Evolutionary conservation across 345 rosid genomes (phyloP).

Genomic region (Salix dunnii): DNA sequence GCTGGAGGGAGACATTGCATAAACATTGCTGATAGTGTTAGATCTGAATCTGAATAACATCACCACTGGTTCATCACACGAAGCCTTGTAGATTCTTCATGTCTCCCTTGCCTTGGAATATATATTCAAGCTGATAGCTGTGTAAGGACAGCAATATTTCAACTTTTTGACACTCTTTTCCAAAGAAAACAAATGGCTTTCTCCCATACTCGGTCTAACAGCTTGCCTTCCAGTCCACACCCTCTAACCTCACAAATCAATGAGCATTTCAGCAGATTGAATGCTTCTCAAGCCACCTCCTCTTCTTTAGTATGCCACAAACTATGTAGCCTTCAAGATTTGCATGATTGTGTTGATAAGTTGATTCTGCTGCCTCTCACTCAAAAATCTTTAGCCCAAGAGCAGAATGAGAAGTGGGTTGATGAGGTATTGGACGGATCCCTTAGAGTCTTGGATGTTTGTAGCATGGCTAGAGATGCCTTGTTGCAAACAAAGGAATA

Average conservation of each 20-base stretch:
- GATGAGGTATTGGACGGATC: slow-evolving; percentile 16
- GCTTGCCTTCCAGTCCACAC: slow-evolving; percentile 42
- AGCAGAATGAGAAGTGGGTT: background rate
- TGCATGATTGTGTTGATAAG: slow-evolving; percentile 13
- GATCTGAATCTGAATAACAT: background rate
- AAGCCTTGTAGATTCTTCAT: background rate
- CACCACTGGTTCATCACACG: background rate
- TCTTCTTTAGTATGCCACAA: slow-evolving; percentile 22
- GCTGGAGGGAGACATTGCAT: slow-evolving; percentile 8
- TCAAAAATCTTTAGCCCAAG: background rate
- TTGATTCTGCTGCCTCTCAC: slow-evolving; percentile 13
- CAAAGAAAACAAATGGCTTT: slow-evolving; percentile 31
- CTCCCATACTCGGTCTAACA: slow-evolving; percentile 46
- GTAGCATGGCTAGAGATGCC: slow-evolving; percentile 12
- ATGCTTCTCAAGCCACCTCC: slow-evolving; percentile 21
- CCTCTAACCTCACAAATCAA: slow-evolving; percentile 33
- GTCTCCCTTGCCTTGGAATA: background rate
- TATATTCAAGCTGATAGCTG: background rate
- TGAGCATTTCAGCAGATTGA: slow-evolving; percentile 33
- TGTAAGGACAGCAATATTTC: background rate
- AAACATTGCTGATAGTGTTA: slow-evolving; percentile 1
- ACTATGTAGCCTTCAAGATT: slow-evolving; percentile 4
- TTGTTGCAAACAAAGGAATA: slow-evolving; percentile 8
- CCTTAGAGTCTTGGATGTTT: slow-evolving; percentile 11
- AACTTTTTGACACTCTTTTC: background rate